phyloP scores from a whole-genome alignment of 2,329 filamentous ascomycete species.

The Polychaeton citri region DNA sequence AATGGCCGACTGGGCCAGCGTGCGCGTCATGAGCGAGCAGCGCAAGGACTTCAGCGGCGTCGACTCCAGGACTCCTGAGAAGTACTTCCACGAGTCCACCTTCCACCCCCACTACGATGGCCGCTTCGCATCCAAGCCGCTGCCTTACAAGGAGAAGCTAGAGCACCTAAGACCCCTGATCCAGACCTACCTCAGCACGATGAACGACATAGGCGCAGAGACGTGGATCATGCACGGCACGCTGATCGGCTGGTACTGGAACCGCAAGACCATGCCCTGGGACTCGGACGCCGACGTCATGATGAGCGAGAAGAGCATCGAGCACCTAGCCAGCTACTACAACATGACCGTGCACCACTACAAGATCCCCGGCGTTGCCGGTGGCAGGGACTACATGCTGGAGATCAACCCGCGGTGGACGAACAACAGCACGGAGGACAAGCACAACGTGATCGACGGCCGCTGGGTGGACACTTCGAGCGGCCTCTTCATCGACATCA shows the following conservation, averaged over 20 bases:
- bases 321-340: constrained; percentile 45
- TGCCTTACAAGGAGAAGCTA: constrained; percentile 35
- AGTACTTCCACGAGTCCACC: constrained; percentile 25
- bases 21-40: background rate
- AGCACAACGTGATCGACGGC: constrained; percentile 44
- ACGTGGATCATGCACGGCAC: constrained; percentile 54
- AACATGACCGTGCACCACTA: constrained; percentile 47
- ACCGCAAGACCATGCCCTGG: constrained; percentile 47
- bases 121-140: constrained; percentile 35
- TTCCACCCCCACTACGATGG: constrained; percentile 46
- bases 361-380: constrained; percentile 15
- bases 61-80: background rate
- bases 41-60: background rate
- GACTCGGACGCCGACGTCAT: constrained; percentile 49
- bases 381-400: constrained; percentile 34
- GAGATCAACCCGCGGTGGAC: constrained; percentile 46
- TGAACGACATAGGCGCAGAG: constrained; percentile 42
- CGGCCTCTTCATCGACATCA: constrained; percentile 50
- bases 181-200: constrained; percentile 42
- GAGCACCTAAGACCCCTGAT: constrained; percentile 38
- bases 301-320: constrained; percentile 40
- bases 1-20: constrained; percentile 1
- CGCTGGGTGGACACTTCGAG: constrained; percentile 48
- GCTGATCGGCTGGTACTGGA: constrained; percentile 51
- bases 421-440: constrained; percentile 32